Evolutionary conservation across 2,329 filamentous ascomycete genomes (phyloP).

Genomic region (Diaporthe vaccinii): DNA sequence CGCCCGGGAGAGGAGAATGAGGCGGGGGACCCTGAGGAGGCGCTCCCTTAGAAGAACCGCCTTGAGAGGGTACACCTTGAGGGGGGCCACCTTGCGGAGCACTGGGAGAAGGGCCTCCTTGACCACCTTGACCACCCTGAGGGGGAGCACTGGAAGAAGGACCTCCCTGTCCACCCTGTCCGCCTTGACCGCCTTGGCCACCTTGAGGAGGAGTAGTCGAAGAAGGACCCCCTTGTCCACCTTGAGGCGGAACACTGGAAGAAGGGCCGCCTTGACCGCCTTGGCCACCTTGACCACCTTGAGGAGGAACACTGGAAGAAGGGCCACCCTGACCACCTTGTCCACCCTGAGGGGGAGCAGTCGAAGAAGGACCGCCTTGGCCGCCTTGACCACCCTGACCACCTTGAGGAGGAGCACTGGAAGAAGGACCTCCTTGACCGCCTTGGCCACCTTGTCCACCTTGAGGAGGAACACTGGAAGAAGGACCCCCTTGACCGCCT

Average conservation of each 20-base stretch:
- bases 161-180: neutral
- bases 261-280: too few species aligned
- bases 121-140: conserved; percentile 1
- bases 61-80: conserved; percentile 9
- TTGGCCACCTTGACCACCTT: neutral
- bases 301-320: too few species aligned
- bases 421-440: neutral
- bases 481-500: neutral
- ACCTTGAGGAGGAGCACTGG: neutral
- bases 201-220: too few species aligned
- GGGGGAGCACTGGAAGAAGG: neutral
- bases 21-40: neutral
- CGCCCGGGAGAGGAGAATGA: conserved; percentile 19
- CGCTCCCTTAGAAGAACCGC: neutral
- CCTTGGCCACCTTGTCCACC: conserved; percentile 1
- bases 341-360: too few species aligned
- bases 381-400: neutral
- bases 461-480: conserved; percentile 4
- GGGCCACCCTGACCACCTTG: neutral
- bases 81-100: neutral
- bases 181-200: neutral
- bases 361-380: neutral
- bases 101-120: neutral
- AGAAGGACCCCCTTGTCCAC: too few species aligned
- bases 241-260: neutral